Percentiles rank a stretch among this genome's conserved stretches.
phyloP scores from a whole-genome alignment of 176 grass and related monocot genomes.

The Pontederia crassipes region DNA sequence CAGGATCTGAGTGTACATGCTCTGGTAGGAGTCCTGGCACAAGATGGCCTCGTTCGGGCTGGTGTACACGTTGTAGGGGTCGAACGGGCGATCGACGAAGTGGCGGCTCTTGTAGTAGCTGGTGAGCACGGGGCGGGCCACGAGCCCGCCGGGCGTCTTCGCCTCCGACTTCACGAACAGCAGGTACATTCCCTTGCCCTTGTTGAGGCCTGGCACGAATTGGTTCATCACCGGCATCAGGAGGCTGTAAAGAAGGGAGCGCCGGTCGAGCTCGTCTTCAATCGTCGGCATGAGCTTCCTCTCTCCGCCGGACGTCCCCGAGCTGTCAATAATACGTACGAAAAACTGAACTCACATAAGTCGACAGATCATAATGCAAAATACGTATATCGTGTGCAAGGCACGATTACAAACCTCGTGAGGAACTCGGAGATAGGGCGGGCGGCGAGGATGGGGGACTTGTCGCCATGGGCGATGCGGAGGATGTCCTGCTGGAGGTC shows the following conservation, averaged over 20 bases:
- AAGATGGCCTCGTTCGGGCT: conserved; percentile 90
- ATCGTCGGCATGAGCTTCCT: conserved; percentile 98
- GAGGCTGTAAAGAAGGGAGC: conserved; percentile 78
- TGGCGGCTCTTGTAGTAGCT: conserved; percentile 98
- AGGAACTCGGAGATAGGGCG: conserved; percentile 94
- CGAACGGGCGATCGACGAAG: conserved; percentile 67
- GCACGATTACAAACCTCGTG: conserved; percentile 47
- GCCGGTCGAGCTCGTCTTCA: conserved; percentile 62
- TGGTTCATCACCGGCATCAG: conserved; percentile 96
- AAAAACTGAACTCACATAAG: conserved; percentile 12
- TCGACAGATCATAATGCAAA: too few relatives aligned
- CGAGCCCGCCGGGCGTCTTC: conserved; percentile 62
- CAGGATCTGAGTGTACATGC: conserved; percentile 91
- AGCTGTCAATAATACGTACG: conserved; percentile 34
- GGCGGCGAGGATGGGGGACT: conserved; percentile 74
- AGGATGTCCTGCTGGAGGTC: conserved; percentile 78
- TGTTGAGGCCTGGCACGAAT: conserved; percentile 70
- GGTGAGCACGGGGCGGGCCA: conserved; percentile 75
- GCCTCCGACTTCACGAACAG: conserved; percentile 93
- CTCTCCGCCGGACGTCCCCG: conserved; percentile 91
- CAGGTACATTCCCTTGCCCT: conserved; percentile 93
- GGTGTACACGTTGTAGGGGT: conserved; percentile 79
- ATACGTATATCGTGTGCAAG: not conserved
- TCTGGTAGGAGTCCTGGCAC: conserved; percentile 88
- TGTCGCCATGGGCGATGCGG: conserved; percentile 81